Conservation (phyloP, 257 asterid genomes). For the Lantana camara region DNA sequence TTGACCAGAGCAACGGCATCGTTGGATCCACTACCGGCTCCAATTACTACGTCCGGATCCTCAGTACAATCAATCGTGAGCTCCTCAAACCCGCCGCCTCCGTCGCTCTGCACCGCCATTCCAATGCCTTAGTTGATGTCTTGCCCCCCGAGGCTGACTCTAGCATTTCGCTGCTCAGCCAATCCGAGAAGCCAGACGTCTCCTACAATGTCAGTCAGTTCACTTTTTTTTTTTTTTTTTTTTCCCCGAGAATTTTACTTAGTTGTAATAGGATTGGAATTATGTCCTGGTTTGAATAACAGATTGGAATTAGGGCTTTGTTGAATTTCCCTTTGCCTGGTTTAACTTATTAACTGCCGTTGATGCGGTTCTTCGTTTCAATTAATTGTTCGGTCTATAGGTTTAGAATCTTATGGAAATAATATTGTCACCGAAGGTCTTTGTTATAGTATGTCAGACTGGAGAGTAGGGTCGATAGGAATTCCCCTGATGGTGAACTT, state of each 20-base stretch:
- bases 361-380: no score
- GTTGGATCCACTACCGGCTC: slow-evolving; percentile 86
- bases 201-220: slow-evolving; percentile 55
- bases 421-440: no score
- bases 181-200: slow-evolving; percentile 85
- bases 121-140: slow-evolving; percentile 81
- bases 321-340: no score
- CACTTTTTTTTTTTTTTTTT: neutral
- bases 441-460: neutral
- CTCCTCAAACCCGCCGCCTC: slow-evolving; percentile 77
- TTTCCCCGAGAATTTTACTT: neutral
- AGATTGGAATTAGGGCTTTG: no score
- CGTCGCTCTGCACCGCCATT: slow-evolving; percentile 82
- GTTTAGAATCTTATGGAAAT: no score
- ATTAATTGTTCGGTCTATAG: no score
- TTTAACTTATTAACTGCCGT: no score
- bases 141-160: slow-evolving; percentile 88
- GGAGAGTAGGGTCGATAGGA: neutral
- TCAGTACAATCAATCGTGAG: slow-evolving; percentile 78
- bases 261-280: neutral
- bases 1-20: slow-evolving; percentile 69
- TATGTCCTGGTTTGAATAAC: neutral
- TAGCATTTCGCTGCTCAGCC: slow-evolving; percentile 79
- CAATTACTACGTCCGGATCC: slow-evolving; percentile 73
- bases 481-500: neutral